Evolutionary conservation across 805 yeast species (phyloP).

Genomic region (Cyberlindnera bimundalis): DNA sequence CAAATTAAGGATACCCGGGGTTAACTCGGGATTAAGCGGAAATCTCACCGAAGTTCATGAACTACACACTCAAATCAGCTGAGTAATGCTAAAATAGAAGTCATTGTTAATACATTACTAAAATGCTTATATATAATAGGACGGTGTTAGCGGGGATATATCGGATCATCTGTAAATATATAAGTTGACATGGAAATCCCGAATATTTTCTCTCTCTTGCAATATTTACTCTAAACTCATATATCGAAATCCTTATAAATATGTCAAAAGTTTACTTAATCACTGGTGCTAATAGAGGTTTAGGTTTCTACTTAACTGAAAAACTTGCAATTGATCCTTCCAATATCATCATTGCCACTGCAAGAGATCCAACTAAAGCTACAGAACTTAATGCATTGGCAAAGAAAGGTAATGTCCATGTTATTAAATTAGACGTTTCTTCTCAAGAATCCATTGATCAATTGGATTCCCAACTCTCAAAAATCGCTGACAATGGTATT

Average conservation of each 20-base stretch:
- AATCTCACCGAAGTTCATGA: too few relatives aligned
- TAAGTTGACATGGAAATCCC: too few relatives aligned
- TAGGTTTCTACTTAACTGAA: slow-evolving; percentile 8
- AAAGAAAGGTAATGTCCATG: slow-evolving; percentile 21
- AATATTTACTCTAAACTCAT: too few relatives aligned
- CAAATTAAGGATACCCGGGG: too few relatives aligned
- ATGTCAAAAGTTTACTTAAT: slow-evolving; percentile 7
- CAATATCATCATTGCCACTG: slow-evolving; percentile 14
- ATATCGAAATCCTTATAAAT: not conserved
- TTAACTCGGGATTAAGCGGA: too few relatives aligned
- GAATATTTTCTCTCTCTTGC: too few relatives aligned
- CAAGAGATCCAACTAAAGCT: slow-evolving; percentile 15
- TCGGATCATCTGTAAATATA: too few relatives aligned
- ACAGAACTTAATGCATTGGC: slow-evolving; percentile 11
- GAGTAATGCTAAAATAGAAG: too few relatives aligned
- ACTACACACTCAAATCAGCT: too few relatives aligned
- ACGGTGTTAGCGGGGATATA: too few relatives aligned
- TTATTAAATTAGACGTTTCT: slow-evolving; percentile 26
- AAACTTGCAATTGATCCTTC: slow-evolving; percentile 1
- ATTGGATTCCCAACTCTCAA: slow-evolving; percentile 13
- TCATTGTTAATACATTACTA: too few relatives aligned
- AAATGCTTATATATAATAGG: too few relatives aligned
- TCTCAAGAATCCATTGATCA: slow-evolving; percentile 18
- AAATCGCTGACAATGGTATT: slow-evolving; percentile 21
- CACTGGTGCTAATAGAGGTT: slow-evolving; percentile 14